Base-by-base conservation (phyloP, 1,284 basidiomycete species). In the Volvariella surrecta region DNA sequence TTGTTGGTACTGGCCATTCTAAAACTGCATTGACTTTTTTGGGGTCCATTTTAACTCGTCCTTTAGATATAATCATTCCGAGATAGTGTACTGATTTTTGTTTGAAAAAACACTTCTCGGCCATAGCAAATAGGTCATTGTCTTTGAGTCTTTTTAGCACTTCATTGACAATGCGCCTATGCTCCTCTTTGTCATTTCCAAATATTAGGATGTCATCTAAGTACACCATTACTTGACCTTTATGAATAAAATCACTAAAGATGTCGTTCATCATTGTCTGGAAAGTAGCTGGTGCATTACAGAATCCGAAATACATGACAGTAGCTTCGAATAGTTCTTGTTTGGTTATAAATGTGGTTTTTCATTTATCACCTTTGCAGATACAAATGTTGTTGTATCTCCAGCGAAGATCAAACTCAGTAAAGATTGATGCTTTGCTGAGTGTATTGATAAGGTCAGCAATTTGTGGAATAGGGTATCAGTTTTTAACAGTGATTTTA, bases 21-120 rank as follows among this genome's bases (percentile, higher is more conserved):
- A 41, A 42, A 30, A 56, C 50, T 8, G 35, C 40, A 19, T 52
- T 32, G 15, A 53, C 32, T 37, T 51, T 47, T 1, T 43, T 48
- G 0, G 55, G 53, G 44, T 68, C 60, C 68, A 74, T 72, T 1
- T 34, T 21, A n/a, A 73, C 48, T 4, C 59, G 54, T 2, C 59
- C 46, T 0, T 49, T n/a, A 0, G 42, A 40, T 21, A 75, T 52
- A 24, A 68, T 52, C 19, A 62, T 52, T 6, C 71, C 69, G 0
- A 76, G 58, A 52, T 64, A 76, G 15, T 68, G 59, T 2, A 62
- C 51, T 8, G 54, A 7, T 0, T 37, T 21, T 6, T 46, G 16
- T 22, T 58, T 50, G 47, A 71, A 70, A 8, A 24, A 7, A 8
- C 20, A 21, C 7, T 24, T 21, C n/a, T 10, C 15, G 21, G 39